Evolutionary conservation across 805 yeast species (phyloP).

Genomic region (Metschnikowia lunata): DNA sequence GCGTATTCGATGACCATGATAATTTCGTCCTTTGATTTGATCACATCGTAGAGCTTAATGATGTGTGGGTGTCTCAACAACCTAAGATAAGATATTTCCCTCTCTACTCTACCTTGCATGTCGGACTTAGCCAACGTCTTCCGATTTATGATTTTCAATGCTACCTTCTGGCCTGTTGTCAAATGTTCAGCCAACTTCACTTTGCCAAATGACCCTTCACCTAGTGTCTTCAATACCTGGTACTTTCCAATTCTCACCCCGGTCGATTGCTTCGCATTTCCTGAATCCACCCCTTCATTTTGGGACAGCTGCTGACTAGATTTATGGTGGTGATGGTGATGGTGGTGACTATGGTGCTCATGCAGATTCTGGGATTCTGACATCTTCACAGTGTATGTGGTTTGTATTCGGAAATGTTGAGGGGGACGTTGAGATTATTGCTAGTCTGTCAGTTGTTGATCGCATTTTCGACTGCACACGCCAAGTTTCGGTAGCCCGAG

Average conservation of each 20-base stretch:
- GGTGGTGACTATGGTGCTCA: conserved; percentile 6
- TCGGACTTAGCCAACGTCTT: conserved; percentile 90
- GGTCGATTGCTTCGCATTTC: conserved; percentile 18
- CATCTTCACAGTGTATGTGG: conserved; percentile 2
- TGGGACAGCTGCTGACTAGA: conserved; percentile 2
- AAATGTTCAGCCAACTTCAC: conserved; percentile 88
- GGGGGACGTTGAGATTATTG: neutral
- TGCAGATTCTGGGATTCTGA: conserved; percentile 11
- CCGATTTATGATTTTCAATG: conserved; percentile 86
- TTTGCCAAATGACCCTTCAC: conserved; percentile 96
- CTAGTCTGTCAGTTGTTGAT: conserved; percentile 6
- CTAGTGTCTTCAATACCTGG: conserved; percentile 86
- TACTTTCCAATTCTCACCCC: conserved; percentile 76
- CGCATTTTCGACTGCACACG: conserved; percentile 7
- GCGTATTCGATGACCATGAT: conserved; percentile 97
- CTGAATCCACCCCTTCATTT: neutral
- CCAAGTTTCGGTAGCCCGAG: neutral
- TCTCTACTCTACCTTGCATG: conserved; percentile 94
- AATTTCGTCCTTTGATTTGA: conserved; percentile 90
- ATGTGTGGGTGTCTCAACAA: conserved; percentile 92
- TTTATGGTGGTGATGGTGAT: conserved; percentile 8
- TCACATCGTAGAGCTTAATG: conserved; percentile 91
- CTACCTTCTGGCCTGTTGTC: conserved; percentile 88
- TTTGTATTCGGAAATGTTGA: no score
- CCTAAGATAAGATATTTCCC: conserved; percentile 87